Percentiles rank a stretch among this genome's conserved stretches.
Evolutionary conservation across 441 rosid genomes (phyloP).

Genomic region (Corymbia citriodora): DNA sequence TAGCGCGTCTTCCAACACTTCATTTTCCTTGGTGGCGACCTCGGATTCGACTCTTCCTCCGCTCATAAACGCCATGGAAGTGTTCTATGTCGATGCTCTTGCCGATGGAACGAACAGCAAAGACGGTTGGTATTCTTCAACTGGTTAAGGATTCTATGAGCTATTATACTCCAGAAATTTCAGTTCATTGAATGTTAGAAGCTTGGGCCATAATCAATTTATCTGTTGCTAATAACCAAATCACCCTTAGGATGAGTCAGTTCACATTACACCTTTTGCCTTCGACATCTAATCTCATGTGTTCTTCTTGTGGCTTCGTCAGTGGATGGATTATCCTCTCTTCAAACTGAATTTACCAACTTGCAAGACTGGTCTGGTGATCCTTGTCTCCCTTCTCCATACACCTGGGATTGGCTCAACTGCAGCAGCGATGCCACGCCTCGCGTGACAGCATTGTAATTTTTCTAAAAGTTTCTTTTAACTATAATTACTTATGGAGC

Average conservation of each 20-base stretch:
- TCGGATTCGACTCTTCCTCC: constrained; percentile 40
- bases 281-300: neutral
- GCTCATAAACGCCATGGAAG: constrained; percentile 47
- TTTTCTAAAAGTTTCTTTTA: neutral
- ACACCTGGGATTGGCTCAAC: constrained; percentile 37
- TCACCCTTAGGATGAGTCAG: neutral
- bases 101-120: constrained; percentile 23
- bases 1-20: constrained; percentile 11
- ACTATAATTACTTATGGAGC: neutral
- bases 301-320: neutral
- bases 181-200: neutral
- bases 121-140: constrained; percentile 12
- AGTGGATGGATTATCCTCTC: constrained; percentile 22
- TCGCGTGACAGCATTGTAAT: constrained; percentile 33
- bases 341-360: constrained; percentile 5
- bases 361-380: constrained; percentile 32
- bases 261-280: neutral
- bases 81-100: constrained; percentile 19
- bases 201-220: neutral
- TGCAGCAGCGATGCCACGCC: constrained; percentile 22
- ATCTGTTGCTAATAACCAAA: neutral
- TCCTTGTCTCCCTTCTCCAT: constrained; percentile 37
- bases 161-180: neutral
- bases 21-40: constrained; percentile 24
- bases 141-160: neutral